Evolutionary conservation across 2,329 filamentous ascomycete species (phyloP), one percentile per base, ranked within the genome.

Genomic region (Dothiorella sarmentorum): DNA sequence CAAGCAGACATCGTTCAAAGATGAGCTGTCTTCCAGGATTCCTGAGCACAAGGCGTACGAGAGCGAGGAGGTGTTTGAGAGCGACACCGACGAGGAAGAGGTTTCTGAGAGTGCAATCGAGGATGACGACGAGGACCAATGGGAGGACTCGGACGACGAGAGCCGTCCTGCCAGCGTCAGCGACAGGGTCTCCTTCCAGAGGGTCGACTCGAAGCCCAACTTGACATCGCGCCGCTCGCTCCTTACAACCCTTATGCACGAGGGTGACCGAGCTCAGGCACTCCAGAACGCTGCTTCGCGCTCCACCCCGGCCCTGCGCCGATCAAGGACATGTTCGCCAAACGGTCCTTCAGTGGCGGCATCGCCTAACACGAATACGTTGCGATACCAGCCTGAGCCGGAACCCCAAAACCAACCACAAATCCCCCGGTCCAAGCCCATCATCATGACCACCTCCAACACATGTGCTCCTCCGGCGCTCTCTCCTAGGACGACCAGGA

Each of bases 401-500:
- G 4, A 77, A 86, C 27, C 85, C 82, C 73, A 84, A 27, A 29
- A 20, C 24, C 70, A n/a, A n/a, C n/a, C n/a, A n/a, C n/a, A 70
- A 49, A 78, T 86, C 44, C 84, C 88, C 40, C 83, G 87, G 42
- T 87, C 90, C 1, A 91, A 93, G 72, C 91, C 92, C 26, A 96
- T 96, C 68, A 84, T 87, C 67, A 84, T 87, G 69, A 87, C 85
- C 13, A 83, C 87, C 18, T 82, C 82, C n/a, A 86, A 86, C 59
- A 78, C 78, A 5, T 85, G 89, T 63, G 45, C 45, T 13, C 88
- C 90, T 58, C 85, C 86, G 26, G 89, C 91, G 1, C 82, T 96
- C 63, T 97, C 94, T 4, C 94, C 94, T 3, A 85, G 91, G 60
- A 97, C 93, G 0, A 97, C 92, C 0, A 85, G 94, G 53, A 85